A percentile compares a stretch with the other conserved stretches of the same genome.
These are phyloP conservation scores for Aspergillus sp. DNA, from an alignment of 2,329 filamentous ascomycete genomes.

Conservation along the genomic window DNA sequence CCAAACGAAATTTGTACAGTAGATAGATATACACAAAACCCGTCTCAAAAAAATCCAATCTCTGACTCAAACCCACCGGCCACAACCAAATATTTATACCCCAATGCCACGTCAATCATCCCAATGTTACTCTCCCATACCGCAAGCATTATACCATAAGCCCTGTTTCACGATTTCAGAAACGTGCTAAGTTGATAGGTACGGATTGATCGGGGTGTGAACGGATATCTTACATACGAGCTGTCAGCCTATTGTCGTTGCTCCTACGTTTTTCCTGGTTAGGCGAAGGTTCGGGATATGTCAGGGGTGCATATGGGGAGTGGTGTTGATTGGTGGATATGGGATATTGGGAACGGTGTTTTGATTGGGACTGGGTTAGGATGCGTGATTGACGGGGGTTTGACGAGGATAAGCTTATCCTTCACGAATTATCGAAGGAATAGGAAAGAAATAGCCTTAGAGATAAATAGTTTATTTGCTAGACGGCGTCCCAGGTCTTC, in stretches of 20 bases:
- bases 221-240: neutral
- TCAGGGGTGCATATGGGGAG: neutral
- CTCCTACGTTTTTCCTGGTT: too few relatives aligned
- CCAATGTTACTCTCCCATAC: neutral
- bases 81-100: neutral
- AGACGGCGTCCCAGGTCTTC: too few relatives aligned
- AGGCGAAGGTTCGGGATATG: too few relatives aligned
- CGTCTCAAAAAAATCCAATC: neutral
- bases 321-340: neutral
- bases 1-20: too few relatives aligned
- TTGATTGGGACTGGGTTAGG: neutral
- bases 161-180: neutral
- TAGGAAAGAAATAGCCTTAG: too few relatives aligned
- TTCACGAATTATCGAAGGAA: too few relatives aligned
- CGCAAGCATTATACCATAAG: neutral
- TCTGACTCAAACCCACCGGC: neutral
- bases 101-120: neutral
- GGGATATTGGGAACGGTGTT: neutral
- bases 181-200: neutral
- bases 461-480: too few relatives aligned
- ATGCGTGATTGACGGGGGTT: neutral
- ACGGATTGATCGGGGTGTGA: neutral
- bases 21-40: neutral
- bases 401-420: neutral
- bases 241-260: too few relatives aligned